Conservation (phyloP, 352 stramenopile genomes). For the Pythium volutum region DNA sequence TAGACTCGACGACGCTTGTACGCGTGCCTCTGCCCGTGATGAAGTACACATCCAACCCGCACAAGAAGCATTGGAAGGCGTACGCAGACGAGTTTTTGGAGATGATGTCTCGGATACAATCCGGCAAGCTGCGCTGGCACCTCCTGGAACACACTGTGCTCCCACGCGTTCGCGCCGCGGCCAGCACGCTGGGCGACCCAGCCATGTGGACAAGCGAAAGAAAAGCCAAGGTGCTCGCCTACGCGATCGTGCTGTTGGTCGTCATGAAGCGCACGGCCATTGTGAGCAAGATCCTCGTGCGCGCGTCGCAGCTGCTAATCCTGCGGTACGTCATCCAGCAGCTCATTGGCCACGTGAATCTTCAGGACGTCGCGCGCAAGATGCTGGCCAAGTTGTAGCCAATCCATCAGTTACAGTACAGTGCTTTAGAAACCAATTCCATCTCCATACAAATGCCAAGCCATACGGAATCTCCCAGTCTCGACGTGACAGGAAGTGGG, state of each 20-base stretch:
- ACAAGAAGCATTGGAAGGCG: conserved; percentile 40
- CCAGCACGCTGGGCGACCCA: conserved; percentile 30
- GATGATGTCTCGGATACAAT: conserved; percentile 46
- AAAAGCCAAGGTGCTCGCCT: conserved; percentile 48
- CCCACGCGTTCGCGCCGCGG: conserved; percentile 39
- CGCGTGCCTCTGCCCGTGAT: conserved; percentile 60
- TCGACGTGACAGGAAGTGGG: neutral
- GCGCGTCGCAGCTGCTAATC: conserved; percentile 54
- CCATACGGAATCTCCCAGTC: neutral
- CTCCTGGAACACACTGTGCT: conserved; percentile 48
- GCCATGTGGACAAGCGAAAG: conserved; percentile 32
- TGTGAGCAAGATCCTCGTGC: conserved; percentile 45
- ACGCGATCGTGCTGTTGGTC: conserved; percentile 51
- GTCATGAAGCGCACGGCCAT: conserved; percentile 48
- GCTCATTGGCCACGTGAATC: conserved; percentile 43
- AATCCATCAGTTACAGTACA: neutral
- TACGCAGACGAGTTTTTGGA: conserved; percentile 52
- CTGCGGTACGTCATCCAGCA: conserved; percentile 56
- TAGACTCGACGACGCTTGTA: conserved; percentile 38
- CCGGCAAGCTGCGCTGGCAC: conserved; percentile 55
- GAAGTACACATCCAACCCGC: conserved; percentile 55
- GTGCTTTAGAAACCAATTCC: neutral
- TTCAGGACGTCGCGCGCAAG: conserved; percentile 20
- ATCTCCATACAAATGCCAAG: neutral
- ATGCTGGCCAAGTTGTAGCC: conserved; percentile 30